Conservation (phyloP, 352 stramenopile species). For the Pythium volutum region DNA sequence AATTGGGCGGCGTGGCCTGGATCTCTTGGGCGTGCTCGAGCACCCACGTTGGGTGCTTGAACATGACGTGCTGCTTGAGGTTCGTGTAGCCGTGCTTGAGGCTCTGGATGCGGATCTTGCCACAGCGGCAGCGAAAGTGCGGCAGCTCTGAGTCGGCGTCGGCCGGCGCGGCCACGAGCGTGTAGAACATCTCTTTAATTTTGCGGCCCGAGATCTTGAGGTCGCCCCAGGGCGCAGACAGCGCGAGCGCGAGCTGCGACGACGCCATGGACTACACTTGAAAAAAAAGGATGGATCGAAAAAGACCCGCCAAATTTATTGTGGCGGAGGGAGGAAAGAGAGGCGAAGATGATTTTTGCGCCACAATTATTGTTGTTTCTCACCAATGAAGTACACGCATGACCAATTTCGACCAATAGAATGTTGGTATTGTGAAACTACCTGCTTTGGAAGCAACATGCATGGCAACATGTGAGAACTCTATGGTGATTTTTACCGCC, state of each 20-base stretch:
- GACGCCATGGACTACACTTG: not conserved
- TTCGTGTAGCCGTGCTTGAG: conserved; percentile 59
- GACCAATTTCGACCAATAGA: conserved; percentile 20
- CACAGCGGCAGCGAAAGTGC: conserved; percentile 59
- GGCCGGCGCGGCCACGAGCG: conserved; percentile 12
- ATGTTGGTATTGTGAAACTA: not conserved
- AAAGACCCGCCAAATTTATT: conserved; percentile 13
- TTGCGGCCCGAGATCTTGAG: conserved; percentile 24
- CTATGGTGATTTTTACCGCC: too few relatives aligned
- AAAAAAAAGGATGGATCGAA: too few relatives aligned
- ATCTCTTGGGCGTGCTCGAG: conserved; percentile 20
- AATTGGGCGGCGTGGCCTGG: conserved; percentile 20
- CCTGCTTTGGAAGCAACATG: too few relatives aligned
- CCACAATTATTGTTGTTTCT: conserved; percentile 16
- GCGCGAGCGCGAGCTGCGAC: not conserved
- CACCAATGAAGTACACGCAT: conserved; percentile 10
- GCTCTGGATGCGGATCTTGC: conserved; percentile 50
- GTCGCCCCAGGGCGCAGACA: conserved; percentile 5
- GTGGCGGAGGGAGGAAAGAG: not conserved
- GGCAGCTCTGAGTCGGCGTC: conserved; percentile 12
- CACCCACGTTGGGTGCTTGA: conserved; percentile 64
- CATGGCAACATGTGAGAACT: not conserved
- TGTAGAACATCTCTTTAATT: conserved; percentile 31
- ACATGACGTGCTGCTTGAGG: conserved; percentile 58
- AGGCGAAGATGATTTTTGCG: not conserved